phyloP scores from a whole-genome alignment of 768 basidiomycete genomes.

The Cystobasidium onofrii region DNA sequence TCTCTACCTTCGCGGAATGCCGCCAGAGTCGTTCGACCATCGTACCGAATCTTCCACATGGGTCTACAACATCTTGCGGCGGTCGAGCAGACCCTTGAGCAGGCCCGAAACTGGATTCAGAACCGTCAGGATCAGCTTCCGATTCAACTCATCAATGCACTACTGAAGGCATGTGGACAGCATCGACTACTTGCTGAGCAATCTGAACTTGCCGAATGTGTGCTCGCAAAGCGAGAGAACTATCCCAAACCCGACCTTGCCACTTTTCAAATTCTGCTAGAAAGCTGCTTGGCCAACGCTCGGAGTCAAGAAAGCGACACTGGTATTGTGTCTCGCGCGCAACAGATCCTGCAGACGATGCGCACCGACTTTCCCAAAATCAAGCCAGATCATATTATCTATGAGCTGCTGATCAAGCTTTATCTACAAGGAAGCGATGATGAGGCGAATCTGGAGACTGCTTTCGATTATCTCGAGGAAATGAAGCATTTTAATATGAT shows the following conservation, averaged over 20 bases:
- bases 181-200: not conserved
- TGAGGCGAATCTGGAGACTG: not conserved
- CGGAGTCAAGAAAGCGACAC: not conserved
- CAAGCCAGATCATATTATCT: not conserved
- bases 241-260: not conserved
- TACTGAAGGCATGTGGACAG: not conserved
- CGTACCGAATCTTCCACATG: not conserved
- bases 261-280: not conserved
- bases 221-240: not conserved
- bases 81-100: not conserved
- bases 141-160: conserved; percentile 13
- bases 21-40: not conserved
- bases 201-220: not conserved
- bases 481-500: conserved; percentile 26
- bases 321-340: not conserved
- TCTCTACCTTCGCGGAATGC: not conserved
- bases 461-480: conserved; percentile 30
- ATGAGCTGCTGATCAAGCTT: not conserved
- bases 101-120: not conserved
- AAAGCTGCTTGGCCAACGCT: not conserved
- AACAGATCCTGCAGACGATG: not conserved
- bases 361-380: not conserved
- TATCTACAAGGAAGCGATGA: not conserved
- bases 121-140: not conserved
- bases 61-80: not conserved